A percentile compares a stretch with the other conserved stretches of the same genome.
These are phyloP conservation scores for Actinomortierella wolfii DNA, from an alignment of 371 early-diverging fungal species.

Conservation along the genomic window DNA sequence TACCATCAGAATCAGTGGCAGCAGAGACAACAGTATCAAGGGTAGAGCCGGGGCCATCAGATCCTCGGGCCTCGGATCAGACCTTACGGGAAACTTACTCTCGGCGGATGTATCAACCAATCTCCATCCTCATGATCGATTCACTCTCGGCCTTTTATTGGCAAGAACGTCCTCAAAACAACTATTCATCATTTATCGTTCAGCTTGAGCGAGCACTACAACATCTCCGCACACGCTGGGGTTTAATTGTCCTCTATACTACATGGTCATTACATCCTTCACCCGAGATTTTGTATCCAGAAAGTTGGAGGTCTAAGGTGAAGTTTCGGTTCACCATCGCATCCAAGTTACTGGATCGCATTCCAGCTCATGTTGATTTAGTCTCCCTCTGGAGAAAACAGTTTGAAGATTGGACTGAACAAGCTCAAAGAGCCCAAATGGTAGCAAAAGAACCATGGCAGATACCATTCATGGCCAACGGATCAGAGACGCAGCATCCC, in stretches of 20 bases:
- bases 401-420: too few species aligned
- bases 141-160: slow-evolving; percentile 36
- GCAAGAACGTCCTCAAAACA: slow-evolving; percentile 25
- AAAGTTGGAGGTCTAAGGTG: background rate
- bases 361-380: slow-evolving; percentile 24
- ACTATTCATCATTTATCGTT: slow-evolving; percentile 16
- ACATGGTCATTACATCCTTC: background rate
- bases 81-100: background rate
- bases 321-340: background rate
- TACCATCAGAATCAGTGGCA: background rate
- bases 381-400: slow-evolving; percentile 2
- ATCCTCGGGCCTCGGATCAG: background rate
- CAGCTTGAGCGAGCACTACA: slow-evolving; percentile 16
- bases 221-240: slow-evolving; percentile 20
- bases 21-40: slow-evolving; percentile 4
- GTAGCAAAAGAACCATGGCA: too few species aligned
- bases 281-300: background rate
- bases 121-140: slow-evolving; percentile 26
- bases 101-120: slow-evolving; percentile 8
- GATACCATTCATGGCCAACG: background rate
- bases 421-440: too few species aligned
- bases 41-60: background rate
- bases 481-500: background rate
- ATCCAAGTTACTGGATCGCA: slow-evolving; percentile 6
- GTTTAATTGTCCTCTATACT: background rate